A percentile compares a stretch with the other conserved stretches of the same genome.
phyloP scores from a whole-genome alignment of 352 stramenopile genomes.

The Paralagenidium karlingii region DNA sequence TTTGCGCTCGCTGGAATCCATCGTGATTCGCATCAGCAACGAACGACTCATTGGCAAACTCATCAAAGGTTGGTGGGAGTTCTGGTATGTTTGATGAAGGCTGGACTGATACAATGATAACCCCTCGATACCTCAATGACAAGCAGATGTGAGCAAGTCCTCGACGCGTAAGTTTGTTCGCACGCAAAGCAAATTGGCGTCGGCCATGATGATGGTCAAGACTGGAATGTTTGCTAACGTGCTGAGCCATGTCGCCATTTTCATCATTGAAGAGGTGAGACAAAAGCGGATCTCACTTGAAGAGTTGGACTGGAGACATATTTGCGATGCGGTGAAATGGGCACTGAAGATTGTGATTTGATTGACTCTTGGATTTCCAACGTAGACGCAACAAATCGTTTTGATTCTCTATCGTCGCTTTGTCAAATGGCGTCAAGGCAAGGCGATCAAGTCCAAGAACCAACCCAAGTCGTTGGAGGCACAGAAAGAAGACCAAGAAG shows the following conservation, averaged over 20 bases:
- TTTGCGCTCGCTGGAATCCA: conserved; percentile 57
- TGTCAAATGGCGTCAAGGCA: no score
- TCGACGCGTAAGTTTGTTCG: conserved; percentile 63
- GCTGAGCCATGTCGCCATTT: conserved; percentile 64
- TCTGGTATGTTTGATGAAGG: conserved; percentile 1
- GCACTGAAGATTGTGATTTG: not conserved
- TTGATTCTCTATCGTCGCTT: conserved; percentile 48
- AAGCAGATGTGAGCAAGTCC: conserved; percentile 58
- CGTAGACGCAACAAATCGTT: conserved; percentile 48
- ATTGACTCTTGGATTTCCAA: conserved; percentile 1
- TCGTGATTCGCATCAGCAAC: conserved; percentile 34
- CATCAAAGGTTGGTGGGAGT: conserved; percentile 45
- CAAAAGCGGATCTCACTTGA: no score
- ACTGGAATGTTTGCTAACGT: conserved; percentile 68
- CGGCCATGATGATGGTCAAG: conserved; percentile 52
- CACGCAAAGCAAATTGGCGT: conserved; percentile 34
- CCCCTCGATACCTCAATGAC: not conserved
- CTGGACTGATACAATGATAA: no score
- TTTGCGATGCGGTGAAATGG: not conserved
- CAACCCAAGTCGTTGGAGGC: conserved; percentile 11
- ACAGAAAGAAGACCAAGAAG: conserved; percentile 14
- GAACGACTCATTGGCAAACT: conserved; percentile 59
- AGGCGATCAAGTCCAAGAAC: conserved; percentile 11
- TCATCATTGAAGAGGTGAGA: conserved; percentile 72
- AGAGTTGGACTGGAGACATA: no score